phyloP scores from a whole-genome alignment of 345 rosid genomes.

The Salix caprea region DNA sequence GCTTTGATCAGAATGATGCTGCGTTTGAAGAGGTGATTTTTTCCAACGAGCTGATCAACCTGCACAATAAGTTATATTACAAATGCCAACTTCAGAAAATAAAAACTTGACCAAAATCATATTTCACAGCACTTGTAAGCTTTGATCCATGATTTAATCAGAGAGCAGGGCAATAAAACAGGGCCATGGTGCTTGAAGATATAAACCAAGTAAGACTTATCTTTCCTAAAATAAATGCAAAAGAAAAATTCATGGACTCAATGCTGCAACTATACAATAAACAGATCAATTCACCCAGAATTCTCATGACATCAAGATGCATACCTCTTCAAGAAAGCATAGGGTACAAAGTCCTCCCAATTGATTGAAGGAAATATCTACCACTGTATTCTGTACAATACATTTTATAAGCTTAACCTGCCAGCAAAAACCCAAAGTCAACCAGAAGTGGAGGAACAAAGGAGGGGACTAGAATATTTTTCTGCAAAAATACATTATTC shows the following conservation, averaged over 20 bases:
- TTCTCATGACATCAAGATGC: neutral
- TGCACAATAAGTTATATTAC: conserved; percentile 25
- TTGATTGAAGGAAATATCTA: conserved; percentile 86
- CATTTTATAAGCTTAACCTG: conserved; percentile 85
- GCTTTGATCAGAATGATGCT: conserved; percentile 76
- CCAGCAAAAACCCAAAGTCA: conserved; percentile 18
- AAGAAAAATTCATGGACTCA: neutral
- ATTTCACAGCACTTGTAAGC: neutral
- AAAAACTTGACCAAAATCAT: neutral
- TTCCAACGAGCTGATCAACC: conserved; percentile 65
- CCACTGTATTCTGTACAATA: conserved; percentile 50
- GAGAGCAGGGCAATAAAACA: neutral
- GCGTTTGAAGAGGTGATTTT: conserved; percentile 77
- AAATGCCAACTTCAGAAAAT: neutral
- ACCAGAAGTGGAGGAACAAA: neutral
- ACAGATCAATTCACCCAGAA: conserved; percentile 3
- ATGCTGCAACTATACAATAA: neutral
- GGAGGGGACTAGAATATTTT: neutral
- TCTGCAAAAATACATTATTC: neutral
- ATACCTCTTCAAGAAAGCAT: conserved; percentile 79
- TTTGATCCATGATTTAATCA: neutral
- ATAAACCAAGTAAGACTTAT: neutral
- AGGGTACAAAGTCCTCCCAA: conserved; percentile 63
- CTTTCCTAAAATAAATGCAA: neutral
- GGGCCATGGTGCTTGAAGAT: neutral